phyloP scores from a whole-genome alignment of 176 grass and related monocot genomes.

The Eleusine indica region DNA sequence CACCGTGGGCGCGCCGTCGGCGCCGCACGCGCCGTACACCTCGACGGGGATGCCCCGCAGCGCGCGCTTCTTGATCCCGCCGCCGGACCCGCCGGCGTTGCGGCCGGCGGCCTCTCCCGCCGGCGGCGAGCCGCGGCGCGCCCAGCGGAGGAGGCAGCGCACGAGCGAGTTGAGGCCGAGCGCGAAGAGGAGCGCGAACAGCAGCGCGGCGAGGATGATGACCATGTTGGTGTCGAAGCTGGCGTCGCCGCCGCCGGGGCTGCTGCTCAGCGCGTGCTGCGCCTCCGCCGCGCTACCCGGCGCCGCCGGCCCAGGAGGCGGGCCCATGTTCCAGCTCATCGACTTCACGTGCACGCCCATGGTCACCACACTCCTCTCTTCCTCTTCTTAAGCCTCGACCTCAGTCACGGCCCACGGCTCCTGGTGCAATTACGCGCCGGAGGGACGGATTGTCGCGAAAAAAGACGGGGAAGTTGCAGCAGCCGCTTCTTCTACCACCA shows the following conservation, averaged over 20 bases:
- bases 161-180: conserved; percentile 72
- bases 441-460: conserved; percentile 14
- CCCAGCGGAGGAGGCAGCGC: conserved; percentile 66
- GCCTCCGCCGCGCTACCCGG: conserved; percentile 35
- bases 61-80: conserved; percentile 60
- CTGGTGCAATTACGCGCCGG: conserved; percentile 38
- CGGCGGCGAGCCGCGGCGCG: conserved; percentile 35
- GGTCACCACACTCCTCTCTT: not conserved
- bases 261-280: conserved; percentile 45
- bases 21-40: conserved; percentile 62
- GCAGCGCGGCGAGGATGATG: conserved; percentile 87
- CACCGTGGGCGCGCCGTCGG: not conserved
- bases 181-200: conserved; percentile 79
- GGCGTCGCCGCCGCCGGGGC: conserved; percentile 34
- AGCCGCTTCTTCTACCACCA: not conserved
- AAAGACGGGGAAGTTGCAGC: conserved; percentile 29
- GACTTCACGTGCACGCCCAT: conserved; percentile 46
- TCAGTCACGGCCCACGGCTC: too few species aligned
- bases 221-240: conserved; percentile 99
- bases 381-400: not conserved
- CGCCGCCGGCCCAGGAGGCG: conserved; percentile 19
- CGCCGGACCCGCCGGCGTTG: not conserved
- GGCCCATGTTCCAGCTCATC: conserved; percentile 48
- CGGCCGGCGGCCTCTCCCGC: conserved; percentile 35
- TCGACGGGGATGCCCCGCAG: conserved; percentile 74